These are phyloP conservation scores for Adenanthera pavonina DNA, from an alignment of 306 rosid species.

Conservation along the genomic window DNA sequence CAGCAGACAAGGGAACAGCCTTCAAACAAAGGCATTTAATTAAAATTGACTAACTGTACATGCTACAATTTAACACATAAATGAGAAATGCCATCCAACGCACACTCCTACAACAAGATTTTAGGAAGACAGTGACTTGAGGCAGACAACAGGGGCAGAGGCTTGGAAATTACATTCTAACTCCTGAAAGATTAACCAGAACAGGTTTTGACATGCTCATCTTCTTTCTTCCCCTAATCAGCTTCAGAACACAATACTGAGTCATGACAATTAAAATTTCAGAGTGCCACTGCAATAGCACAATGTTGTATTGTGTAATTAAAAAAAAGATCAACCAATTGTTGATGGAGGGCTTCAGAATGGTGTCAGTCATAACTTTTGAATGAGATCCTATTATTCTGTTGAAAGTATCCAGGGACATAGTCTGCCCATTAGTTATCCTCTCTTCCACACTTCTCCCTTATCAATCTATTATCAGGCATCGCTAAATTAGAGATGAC, in stretches of 20 bases:
- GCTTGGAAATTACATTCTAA: slow-evolving; percentile 18
- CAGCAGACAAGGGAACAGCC: slow-evolving; percentile 17
- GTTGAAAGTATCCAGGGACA: neutral
- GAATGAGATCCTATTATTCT: neutral
- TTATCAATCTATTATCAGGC: neutral
- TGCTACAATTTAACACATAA: slow-evolving; percentile 1
- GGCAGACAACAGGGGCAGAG: neutral
- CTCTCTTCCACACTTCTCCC: neutral
- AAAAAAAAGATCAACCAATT: slow-evolving; percentile 6
- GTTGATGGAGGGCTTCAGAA: slow-evolving; percentile 6
- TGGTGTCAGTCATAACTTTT: neutral
- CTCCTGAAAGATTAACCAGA: neutral
- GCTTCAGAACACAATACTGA: slow-evolving; percentile 8
- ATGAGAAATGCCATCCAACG: slow-evolving; percentile 20
- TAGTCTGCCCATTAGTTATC: neutral
- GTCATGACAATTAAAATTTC: slow-evolving; percentile 1
- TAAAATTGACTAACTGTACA: slow-evolving; percentile 24
- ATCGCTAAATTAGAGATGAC: neutral
- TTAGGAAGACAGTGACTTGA: slow-evolving; percentile 1
- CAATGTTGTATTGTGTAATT: neutral
- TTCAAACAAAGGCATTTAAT: slow-evolving; percentile 17
- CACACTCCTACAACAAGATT: neutral
- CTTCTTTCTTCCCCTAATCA: neutral
- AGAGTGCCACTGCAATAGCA: neutral
- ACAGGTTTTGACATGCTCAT: slow-evolving; percentile 23